These are phyloP conservation scores for Coleophoma cylindrospora DNA, from an alignment of 2,329 filamentous ascomycete genomes.

Conservation along the genomic window DNA sequence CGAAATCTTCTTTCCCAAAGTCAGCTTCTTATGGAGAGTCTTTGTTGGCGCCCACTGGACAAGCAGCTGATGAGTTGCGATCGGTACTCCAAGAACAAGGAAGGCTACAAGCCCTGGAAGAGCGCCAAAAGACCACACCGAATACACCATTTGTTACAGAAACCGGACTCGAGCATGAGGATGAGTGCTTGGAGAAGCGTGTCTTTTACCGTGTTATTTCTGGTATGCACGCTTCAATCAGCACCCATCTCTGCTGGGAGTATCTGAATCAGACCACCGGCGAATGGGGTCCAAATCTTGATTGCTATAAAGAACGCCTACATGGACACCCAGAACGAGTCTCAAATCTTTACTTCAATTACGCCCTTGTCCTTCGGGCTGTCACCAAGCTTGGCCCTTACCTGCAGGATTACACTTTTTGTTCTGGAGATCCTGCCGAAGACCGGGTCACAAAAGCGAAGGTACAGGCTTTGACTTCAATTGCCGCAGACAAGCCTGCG, in stretches of 20 bases:
- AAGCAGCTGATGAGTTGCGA: constrained; percentile 57
- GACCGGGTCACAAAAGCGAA: constrained; percentile 77
- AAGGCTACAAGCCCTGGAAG: constrained; percentile 55
- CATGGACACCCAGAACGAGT: constrained; percentile 84
- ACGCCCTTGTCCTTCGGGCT: constrained; percentile 87
- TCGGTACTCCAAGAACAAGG: constrained; percentile 55
- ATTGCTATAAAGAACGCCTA: constrained; percentile 84
- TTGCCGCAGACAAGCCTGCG: constrained; percentile 63
- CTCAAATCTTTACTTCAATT: constrained; percentile 99
- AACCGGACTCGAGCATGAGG: constrained; percentile 70
- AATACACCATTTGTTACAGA: constrained; percentile 56
- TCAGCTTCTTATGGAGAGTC: constrained; percentile 49
- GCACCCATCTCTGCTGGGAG: constrained; percentile 91
- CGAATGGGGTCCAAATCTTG: constrained; percentile 83
- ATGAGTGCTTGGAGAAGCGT: constrained; percentile 96
- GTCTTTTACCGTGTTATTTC: constrained; percentile 95
- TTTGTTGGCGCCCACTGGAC: constrained; percentile 16
- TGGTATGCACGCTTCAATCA: constrained; percentile 98
- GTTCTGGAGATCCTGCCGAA: constrained; percentile 76
- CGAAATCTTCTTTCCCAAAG: constrained; percentile 57
- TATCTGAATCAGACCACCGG: constrained; percentile 94
- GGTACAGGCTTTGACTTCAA: constrained; percentile 69
- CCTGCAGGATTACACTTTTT: constrained; percentile 81
- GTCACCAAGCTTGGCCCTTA: constrained; percentile 85
- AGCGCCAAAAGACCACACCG: constrained; percentile 47